A percentile compares a stretch with the other conserved stretches of the same genome.
Conservation (phyloP, 495 filamentous ascomycete genomes). For the Xylaria castorea region DNA sequence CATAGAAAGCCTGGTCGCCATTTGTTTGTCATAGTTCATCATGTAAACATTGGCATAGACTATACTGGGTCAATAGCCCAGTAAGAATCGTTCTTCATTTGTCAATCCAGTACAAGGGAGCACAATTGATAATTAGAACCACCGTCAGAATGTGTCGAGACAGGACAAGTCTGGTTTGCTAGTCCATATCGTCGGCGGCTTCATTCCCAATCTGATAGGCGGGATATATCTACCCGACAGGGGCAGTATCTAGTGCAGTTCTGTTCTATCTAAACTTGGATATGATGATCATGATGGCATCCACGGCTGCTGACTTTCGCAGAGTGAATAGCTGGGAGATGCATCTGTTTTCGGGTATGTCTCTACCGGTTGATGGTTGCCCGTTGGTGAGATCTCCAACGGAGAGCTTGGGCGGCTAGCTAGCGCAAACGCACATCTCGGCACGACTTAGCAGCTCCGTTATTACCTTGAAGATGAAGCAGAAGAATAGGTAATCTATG, state of each 20-base stretch:
- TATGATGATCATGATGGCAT: background rate
- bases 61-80: background rate
- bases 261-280: constrained; percentile 14
- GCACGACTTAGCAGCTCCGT: background rate
- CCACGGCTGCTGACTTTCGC: constrained; percentile 7
- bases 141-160: background rate
- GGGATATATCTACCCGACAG: constrained; percentile 6
- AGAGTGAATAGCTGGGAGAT: background rate
- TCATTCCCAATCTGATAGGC: constrained; percentile 12
- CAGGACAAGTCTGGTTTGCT: background rate
- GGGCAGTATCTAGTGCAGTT: constrained; percentile 8
- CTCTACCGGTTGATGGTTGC: background rate
- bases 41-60: background rate
- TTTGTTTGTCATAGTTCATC: background rate
- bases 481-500: constrained; percentile 12
- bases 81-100: constrained; percentile 1
- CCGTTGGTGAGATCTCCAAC: constrained; percentile 1
- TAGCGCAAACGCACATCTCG: background rate
- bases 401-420: constrained; percentile 10
- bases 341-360: background rate
- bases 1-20: background rate
- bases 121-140: background rate
- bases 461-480: background rate
- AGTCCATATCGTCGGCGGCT: constrained; percentile 1
- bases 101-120: background rate